Percentiles rank a stretch among this genome's conserved stretches.
Conservation (phyloP, 768 basidiomycete species). For the Termitomyces bulborhizus region DNA sequence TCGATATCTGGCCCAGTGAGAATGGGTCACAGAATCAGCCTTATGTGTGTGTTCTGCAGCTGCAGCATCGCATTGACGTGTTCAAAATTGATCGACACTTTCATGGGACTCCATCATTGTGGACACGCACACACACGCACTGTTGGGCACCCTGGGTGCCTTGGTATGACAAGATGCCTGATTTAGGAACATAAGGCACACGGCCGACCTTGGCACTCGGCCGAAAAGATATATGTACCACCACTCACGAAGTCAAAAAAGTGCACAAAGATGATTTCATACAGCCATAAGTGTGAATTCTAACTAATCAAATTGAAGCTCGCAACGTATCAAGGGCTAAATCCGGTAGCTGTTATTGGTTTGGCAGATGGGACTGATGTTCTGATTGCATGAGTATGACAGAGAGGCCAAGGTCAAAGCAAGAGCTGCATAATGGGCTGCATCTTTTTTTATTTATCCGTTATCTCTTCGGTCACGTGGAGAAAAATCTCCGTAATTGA, state of each 20-base stretch:
- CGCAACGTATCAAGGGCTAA: no score
- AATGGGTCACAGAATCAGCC: background rate
- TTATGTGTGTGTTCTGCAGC: background rate
- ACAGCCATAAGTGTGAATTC: no score
- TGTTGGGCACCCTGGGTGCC: no score
- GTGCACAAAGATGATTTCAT: no score
- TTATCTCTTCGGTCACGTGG: conserved; percentile 10
- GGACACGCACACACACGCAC: no score
- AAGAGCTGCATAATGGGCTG: no score
- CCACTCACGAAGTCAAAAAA: no score
- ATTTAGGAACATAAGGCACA: conserved; percentile 2
- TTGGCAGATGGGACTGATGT: no score
- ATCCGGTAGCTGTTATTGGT: no score
- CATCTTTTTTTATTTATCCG: conserved; percentile 2
- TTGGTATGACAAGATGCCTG: background rate
- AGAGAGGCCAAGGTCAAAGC: background rate
- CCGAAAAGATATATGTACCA: conserved; percentile 2
- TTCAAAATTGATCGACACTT: background rate
- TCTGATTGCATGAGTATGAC: background rate
- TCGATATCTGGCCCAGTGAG: background rate
- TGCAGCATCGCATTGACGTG: background rate
- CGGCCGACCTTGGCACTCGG: conserved; percentile 8
- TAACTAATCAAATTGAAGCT: no score
- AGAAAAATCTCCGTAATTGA: background rate
- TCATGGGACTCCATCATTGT: no score